Base-by-base conservation (phyloP, 176 grass and related monocot genomes). In the Carex cristatella region DNA sequence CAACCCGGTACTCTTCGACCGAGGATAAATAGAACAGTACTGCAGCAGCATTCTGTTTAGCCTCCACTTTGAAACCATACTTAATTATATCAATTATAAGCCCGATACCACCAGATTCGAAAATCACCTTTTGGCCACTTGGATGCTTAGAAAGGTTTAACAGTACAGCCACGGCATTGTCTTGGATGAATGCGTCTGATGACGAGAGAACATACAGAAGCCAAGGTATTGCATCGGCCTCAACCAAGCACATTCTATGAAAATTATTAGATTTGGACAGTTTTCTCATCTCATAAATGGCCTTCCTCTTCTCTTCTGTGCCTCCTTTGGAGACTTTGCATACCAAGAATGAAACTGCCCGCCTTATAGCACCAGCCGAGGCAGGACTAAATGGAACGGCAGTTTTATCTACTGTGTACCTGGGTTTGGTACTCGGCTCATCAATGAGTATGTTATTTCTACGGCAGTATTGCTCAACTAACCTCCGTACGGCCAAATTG, bases 1-100 rank as follows among this genome's bases (percentile, higher is more conserved):
- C 93, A n/a, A 71, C 71, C 69, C 88, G 85, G 89, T 90, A 91
- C n/a, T 83, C 86, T 38, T 83, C 67, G 69, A 86, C 61, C n/a
- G 93, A 88, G 3, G 95, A 90, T 1, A 98, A 89, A 84, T 95
- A 94, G 93, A 94, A 98, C 5, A 98, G 48, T 13, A 98, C 87
- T 19, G 89, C 93, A 16, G 85, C 91, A 13, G 95, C 93, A 87
- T 95, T 94, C 87, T 98, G 91, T 86, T 80, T 85, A 13, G 91
- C 85, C 69, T 93, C 89, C 0, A 81, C 61, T 57, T 81, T 94
- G 14, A 85, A 42, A 2, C 86, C 93, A 1, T 78, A 66, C 30
- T 78, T 88, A 1, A 93, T 86, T 65, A 90, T 72, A 62, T 98
- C 91, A 1, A 93, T 90, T 80, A 95, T 55, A 68, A 93, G 90